Conservation (phyloP, 495 filamentous ascomycete genomes). For the Pyronema domesticum region DNA sequence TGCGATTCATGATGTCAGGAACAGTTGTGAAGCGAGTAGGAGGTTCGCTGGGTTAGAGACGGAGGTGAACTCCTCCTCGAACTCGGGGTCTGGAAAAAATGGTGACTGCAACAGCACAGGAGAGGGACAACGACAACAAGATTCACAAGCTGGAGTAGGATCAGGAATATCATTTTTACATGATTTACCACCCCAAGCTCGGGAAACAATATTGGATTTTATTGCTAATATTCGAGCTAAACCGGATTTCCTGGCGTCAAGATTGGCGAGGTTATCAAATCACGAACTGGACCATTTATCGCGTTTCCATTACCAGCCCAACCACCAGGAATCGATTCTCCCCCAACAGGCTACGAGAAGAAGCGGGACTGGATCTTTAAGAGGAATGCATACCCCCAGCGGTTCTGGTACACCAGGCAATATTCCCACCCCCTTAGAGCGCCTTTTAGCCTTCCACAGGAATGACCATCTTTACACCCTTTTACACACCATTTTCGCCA, state of each 20-base stretch:
- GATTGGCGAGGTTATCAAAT: constrained; percentile 52
- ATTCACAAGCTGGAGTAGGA: constrained; percentile 10
- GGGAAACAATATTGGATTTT: constrained; percentile 60
- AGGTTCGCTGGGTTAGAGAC: constrained; percentile 51
- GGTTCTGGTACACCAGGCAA: constrained; percentile 18
- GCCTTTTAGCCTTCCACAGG: constrained; percentile 63
- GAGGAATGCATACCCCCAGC: constrained; percentile 11
- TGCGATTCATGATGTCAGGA: constrained; percentile 71
- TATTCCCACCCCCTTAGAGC: constrained; percentile 46
- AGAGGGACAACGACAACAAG: constrained; percentile 5
- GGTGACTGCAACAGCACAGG: no score
- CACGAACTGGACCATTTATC: constrained; percentile 57
- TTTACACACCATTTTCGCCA: constrained; percentile 75
- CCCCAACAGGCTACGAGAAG: constrained; percentile 47
- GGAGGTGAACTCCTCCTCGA: constrained; percentile 37
- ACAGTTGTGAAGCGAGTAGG: constrained; percentile 58
- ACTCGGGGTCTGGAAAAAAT: background rate
- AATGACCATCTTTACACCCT: constrained; percentile 74
- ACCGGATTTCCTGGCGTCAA: constrained; percentile 66
- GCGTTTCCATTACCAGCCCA: constrained; percentile 55
- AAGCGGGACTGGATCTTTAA: constrained; percentile 24
- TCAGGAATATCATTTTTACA: constrained; percentile 53
- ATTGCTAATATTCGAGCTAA: constrained; percentile 67
- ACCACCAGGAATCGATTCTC: constrained; percentile 65
- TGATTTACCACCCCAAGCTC: constrained; percentile 56